phyloP scores from a whole-genome alignment of 1,139 yeast species.

The Candida smagusa region DNA sequence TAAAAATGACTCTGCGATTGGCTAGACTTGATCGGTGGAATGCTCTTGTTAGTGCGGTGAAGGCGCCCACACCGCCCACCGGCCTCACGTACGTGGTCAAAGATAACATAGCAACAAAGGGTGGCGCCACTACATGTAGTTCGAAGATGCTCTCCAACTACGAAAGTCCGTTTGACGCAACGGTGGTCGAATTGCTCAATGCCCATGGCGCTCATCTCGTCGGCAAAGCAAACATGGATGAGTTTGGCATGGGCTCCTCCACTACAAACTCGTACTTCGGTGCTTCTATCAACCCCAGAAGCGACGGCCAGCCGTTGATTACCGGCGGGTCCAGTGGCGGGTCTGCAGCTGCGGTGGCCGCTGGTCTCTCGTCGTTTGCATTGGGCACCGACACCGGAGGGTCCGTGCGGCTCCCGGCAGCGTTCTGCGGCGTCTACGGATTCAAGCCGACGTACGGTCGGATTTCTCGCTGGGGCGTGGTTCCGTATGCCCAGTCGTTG shows the following conservation, averaged over 20 bases:
- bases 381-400: slow-evolving; percentile 98
- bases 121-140: slow-evolving; percentile 71
- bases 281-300: slow-evolving; percentile 64
- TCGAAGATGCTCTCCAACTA: slow-evolving; percentile 61
- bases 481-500: slow-evolving; percentile 88
- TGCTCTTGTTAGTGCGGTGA: neutral
- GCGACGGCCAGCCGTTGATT: slow-evolving; percentile 26
- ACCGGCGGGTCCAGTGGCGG: slow-evolving; percentile 94
- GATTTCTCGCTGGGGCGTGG: slow-evolving; percentile 85
- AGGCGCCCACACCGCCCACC: neutral
- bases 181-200: slow-evolving; percentile 57
- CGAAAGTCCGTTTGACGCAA: slow-evolving; percentile 77
- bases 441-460: slow-evolving; percentile 94
- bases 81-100: slow-evolving; percentile 36
- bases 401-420: slow-evolving; percentile 86
- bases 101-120: slow-evolving; percentile 72
- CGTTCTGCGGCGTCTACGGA: slow-evolving; percentile 79
- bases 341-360: slow-evolving; percentile 86
- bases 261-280: slow-evolving; percentile 61
- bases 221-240: slow-evolving; percentile 94
- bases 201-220: slow-evolving; percentile 50
- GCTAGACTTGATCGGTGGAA: slow-evolving; percentile 1
- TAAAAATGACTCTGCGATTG: neutral
- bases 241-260: slow-evolving; percentile 94
- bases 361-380: slow-evolving; percentile 58